A percentile compares a stretch with the other conserved stretches of the same genome.
phyloP scores from a whole-genome alignment of 2,329 filamentous ascomycete species.

The Penicillium thymicola region DNA sequence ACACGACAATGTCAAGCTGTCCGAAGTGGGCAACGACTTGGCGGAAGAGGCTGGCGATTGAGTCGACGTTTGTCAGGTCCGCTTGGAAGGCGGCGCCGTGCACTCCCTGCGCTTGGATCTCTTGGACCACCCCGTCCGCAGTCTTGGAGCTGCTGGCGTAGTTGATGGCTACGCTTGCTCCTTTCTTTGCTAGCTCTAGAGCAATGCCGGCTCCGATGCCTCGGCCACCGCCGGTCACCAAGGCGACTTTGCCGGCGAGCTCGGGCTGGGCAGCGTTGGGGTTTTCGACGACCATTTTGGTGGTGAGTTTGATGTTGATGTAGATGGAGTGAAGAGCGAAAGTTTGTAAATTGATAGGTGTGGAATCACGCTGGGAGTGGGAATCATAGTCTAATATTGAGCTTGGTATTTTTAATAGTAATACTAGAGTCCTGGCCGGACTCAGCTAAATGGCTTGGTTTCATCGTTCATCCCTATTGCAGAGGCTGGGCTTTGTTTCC shows the following conservation, averaged over 20 bases:
- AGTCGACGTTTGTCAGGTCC: conserved; percentile 62
- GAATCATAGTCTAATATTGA: conserved; percentile 1
- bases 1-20: conserved; percentile 28
- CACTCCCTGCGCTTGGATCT: conserved; percentile 62
- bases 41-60: conserved; percentile 63
- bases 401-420: not conserved
- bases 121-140: conserved; percentile 62
- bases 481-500: not conserved
- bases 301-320: not conserved
- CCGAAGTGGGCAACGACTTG: conserved; percentile 59
- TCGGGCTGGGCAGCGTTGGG: conserved; percentile 13
- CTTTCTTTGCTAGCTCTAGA: conserved; percentile 40
- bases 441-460: not conserved
- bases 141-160: conserved; percentile 59
- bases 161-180: conserved; percentile 42
- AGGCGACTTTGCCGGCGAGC: conserved; percentile 38
- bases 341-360: not conserved
- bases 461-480: not conserved
- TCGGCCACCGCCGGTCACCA: conserved; percentile 37
- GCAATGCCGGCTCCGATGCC: conserved; percentile 44
- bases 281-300: conserved; percentile 18
- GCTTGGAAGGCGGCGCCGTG: conserved; percentile 65
- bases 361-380: not conserved
- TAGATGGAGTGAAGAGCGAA: not conserved
- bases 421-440: not conserved